Conservation (phyloP, 2,329 filamentous ascomycete species). For the Fusarium brachygibbosum region DNA sequence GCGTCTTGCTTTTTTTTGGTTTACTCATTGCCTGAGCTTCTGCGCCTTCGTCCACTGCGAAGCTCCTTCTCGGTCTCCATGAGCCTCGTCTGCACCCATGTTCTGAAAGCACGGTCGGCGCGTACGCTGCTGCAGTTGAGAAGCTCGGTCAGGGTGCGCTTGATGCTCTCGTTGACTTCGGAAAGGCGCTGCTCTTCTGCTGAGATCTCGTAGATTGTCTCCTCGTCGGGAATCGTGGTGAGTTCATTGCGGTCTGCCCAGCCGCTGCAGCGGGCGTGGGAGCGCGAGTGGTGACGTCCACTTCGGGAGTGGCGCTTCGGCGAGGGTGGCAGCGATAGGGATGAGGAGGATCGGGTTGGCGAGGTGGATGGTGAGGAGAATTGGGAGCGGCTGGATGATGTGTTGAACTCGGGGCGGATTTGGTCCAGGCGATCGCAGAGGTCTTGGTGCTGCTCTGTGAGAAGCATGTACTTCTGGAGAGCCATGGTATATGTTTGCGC, state of each 20-base stretch:
- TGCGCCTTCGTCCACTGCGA: slow-evolving; percentile 64
- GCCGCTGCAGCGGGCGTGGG: slow-evolving; percentile 53
- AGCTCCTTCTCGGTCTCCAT: slow-evolving; percentile 73
- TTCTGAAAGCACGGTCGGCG: slow-evolving; percentile 64
- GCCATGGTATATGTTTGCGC: slow-evolving; percentile 60
- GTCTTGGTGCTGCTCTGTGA: slow-evolving; percentile 68
- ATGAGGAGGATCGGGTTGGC: slow-evolving; percentile 66
- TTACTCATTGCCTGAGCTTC: slow-evolving; percentile 56
- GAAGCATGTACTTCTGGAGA: slow-evolving; percentile 67
- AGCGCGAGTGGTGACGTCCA: slow-evolving; percentile 47
- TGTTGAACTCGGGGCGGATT: slow-evolving; percentile 59
- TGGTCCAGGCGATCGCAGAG: slow-evolving; percentile 65
- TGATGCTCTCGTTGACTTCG: slow-evolving; percentile 72
- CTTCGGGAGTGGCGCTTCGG: slow-evolving; percentile 58
- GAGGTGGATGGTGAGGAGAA: slow-evolving; percentile 70
- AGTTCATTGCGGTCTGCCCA: slow-evolving; percentile 53
- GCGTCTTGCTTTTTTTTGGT: background rate
- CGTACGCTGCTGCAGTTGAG: slow-evolving; percentile 71
- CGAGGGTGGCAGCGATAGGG: slow-evolving; percentile 65
- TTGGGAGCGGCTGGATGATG: slow-evolving; percentile 53
- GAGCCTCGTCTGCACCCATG: slow-evolving; percentile 70
- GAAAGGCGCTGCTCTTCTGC: slow-evolving; percentile 67
- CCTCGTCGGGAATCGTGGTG: slow-evolving; percentile 62
- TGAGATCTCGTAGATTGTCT: slow-evolving; percentile 63
- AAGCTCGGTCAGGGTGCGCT: slow-evolving; percentile 71